Conservation (phyloP, 1,284 basidiomycete species). For the Lentinula novae-zelandiae region DNA sequence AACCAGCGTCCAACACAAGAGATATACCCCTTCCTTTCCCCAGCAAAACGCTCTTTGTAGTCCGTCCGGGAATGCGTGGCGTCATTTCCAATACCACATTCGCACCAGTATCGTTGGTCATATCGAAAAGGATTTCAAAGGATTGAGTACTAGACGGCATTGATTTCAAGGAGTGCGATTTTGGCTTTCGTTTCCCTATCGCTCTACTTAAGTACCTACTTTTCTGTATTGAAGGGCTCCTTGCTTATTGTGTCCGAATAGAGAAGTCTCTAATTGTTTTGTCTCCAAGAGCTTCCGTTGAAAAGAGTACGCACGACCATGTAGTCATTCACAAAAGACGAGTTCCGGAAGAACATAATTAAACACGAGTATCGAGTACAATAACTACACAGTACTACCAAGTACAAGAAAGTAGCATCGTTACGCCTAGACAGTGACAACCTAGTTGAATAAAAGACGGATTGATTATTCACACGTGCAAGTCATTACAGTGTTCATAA, state of each 20-base stretch:
- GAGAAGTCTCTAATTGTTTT: constrained; percentile 10
- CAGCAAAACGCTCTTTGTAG: constrained; percentile 15
- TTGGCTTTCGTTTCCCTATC: not conserved
- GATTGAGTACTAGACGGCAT: constrained; percentile 48
- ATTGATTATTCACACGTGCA: not conserved
- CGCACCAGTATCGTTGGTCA: constrained; percentile 41
- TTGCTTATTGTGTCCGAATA: constrained; percentile 5
- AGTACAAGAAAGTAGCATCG: not conserved
- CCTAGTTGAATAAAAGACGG: not conserved
- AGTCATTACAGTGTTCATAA: not conserved
- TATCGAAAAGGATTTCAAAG: constrained; percentile 47
- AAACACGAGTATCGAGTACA: not conserved
- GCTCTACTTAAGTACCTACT: not conserved
- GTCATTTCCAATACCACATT: constrained; percentile 30
- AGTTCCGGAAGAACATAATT: not conserved
- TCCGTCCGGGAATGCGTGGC: constrained; percentile 10
- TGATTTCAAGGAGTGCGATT: constrained; percentile 5
- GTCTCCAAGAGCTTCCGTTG: not conserved
- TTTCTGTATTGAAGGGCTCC: not conserved
- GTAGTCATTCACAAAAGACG: not conserved
- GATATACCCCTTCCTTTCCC: constrained; percentile 26
- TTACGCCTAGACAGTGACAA: not conserved
- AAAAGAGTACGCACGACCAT: not conserved
- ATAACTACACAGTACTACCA: not conserved
- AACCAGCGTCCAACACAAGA: constrained; percentile 50